Evolutionary conservation across 2,329 filamentous ascomycete genomes (phyloP), one percentile per base, ranked within the genome.

Genomic region (Colletotrichum zoysiae): DNA sequence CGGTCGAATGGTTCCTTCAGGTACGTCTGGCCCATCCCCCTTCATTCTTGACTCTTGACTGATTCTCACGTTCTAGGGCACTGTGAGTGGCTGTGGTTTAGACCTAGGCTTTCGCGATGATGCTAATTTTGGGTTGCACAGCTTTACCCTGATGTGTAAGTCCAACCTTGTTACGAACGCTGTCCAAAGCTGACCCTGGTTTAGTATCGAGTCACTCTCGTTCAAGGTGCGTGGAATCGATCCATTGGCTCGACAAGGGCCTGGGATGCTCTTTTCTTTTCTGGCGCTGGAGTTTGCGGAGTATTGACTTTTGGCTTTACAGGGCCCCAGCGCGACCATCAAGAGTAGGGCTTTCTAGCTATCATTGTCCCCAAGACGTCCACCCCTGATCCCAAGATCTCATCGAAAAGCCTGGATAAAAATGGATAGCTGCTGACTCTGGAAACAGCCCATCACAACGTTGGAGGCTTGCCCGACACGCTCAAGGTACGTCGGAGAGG

Each of bases 1-100:
- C 92, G 77, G 92, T 98, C 50, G 89, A 94, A 77, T 98, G 90
- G 87, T 93, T 98, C 78, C 86, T 98, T 12, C 95, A 98, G 82
- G 60, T 35, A n/a, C 18, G 30, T 23, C 7, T n/a, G 53, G 35
- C 35, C 18, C 9, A 23, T n/a, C 18, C 30, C 30, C 30, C 53
- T 33, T 38, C 1, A 11, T 8, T 12, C 2, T 35, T 14, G 30
- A 35, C 26, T n/a, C 30, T 35, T 35, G 1, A 11, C 53, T 56
- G 53, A 56, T 30, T 56, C 12, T 35, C n/a, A 35, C 33, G 8
- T n/a, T 57, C 35, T 3, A 70, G 44, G 94, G 95, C 23, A 96
- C 38, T 53, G 56, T 69, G 48, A 69, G 67, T 69, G 66, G 44
- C 44, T 26, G 23, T 62, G 14, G 44, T 18, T 20, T 18, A 35